Conservation (phyloP, 192 early-diverging fungal genomes). For the Haplosporangium gracile region DNA sequence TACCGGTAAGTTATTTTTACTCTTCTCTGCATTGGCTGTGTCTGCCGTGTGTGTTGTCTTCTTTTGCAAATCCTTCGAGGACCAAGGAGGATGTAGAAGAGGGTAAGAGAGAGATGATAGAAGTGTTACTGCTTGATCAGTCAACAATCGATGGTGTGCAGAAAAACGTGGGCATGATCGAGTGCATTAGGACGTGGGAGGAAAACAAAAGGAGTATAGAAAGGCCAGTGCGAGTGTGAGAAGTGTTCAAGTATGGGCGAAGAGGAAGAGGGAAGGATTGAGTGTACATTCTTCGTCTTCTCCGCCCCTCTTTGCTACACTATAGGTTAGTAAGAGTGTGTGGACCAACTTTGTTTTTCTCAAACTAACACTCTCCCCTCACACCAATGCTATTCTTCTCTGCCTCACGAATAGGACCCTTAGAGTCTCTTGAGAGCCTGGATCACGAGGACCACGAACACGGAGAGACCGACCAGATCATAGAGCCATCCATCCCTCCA, state of each 20-base stretch:
- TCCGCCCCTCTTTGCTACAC: background rate
- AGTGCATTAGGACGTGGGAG: no score
- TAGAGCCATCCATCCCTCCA: background rate
- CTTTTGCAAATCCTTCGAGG: background rate
- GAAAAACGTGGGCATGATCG: no score
- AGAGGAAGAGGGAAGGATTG: no score
- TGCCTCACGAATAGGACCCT: slow-evolving; percentile 15
- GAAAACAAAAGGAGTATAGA: no score
- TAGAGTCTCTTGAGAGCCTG: slow-evolving; percentile 36
- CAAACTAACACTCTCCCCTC: background rate
- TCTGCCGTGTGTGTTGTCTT: background rate
- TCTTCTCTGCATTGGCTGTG: background rate
- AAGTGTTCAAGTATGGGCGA: no score
- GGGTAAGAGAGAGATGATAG: background rate
- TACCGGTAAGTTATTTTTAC: slow-evolving; percentile 15
- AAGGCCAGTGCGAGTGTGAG: no score
- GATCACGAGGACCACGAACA: slow-evolving; percentile 28
- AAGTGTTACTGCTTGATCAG: background rate
- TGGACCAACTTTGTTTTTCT: background rate
- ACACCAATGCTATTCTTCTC: background rate
- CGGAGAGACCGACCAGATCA: slow-evolving; percentile 11
- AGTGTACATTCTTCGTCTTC: no score
- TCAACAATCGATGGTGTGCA: no score
- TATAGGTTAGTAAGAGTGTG: background rate
- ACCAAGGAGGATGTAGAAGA: background rate